Percentiles rank a stretch among this genome's conserved stretches.
These are phyloP conservation scores for Carpinus fangiana DNA, from an alignment of 306 rosid species.

Conservation along the genomic window DNA sequence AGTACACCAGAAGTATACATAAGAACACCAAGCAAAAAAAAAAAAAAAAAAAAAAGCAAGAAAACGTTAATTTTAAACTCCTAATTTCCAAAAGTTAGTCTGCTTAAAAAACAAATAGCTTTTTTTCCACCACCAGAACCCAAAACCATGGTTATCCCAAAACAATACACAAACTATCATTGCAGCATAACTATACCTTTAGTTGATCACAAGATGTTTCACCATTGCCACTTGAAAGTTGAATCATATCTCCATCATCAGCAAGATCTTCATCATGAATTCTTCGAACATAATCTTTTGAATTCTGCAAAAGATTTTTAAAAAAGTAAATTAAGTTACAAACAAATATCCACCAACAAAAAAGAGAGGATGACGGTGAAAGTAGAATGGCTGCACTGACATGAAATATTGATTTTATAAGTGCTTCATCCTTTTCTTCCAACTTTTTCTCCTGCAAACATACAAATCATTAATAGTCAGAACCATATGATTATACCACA, in stretches of 20 bases:
- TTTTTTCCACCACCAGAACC: background rate
- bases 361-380: background rate
- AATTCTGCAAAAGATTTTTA: slow-evolving; percentile 45
- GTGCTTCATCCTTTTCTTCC: slow-evolving; percentile 88
- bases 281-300: slow-evolving; percentile 52
- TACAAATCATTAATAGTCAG: background rate
- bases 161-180: background rate
- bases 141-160: background rate
- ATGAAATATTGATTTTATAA: slow-evolving; percentile 62
- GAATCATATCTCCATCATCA: slow-evolving; percentile 35
- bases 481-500: background rate
- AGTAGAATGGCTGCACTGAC: slow-evolving; percentile 41
- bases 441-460: slow-evolving; percentile 62
- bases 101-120: background rate
- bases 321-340: background rate
- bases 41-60: too few species aligned
- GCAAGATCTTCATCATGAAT: slow-evolving; percentile 74
- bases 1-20: too few species aligned
- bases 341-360: slow-evolving; percentile 7
- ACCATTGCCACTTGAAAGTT: slow-evolving; percentile 31
- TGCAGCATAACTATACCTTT: slow-evolving; percentile 45
- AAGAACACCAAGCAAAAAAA: too few species aligned
- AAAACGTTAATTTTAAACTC: background rate
- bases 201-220: slow-evolving; percentile 37
- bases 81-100: background rate